Evolutionary conservation across 2,329 filamentous ascomycete species (phyloP).

Genomic region (Botryotinia globosa): DNA sequence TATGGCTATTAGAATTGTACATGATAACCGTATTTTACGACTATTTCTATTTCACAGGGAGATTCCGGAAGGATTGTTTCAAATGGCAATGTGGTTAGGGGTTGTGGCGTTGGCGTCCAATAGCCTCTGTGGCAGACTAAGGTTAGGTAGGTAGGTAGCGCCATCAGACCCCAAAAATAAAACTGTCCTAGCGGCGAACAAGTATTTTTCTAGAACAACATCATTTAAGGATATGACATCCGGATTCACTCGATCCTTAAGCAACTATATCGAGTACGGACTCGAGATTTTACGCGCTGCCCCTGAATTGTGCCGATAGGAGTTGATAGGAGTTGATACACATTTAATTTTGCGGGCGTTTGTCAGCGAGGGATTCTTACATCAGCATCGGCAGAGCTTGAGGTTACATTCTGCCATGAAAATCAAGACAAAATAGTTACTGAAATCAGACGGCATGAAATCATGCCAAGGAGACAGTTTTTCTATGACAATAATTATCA

Average conservation of each 20-base stretch:
- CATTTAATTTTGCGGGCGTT: not conserved
- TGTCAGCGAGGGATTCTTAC: conserved; percentile 3
- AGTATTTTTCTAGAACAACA: not conserved
- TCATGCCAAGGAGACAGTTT: not conserved
- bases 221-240: conserved; percentile 5
- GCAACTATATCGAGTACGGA: not conserved
- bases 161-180: not conserved
- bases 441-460: conserved; percentile 9
- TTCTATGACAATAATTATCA: not conserved
- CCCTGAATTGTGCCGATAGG: not conserved
- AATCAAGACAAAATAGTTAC: not conserved
- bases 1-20: too few relatives aligned
- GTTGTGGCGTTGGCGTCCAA: conserved; percentile 3
- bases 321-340: not conserved
- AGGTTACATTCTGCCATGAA: not conserved
- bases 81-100: not conserved
- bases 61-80: not conserved
- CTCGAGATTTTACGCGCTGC: not conserved
- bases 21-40: too few relatives aligned
- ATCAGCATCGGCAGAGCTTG: not conserved
- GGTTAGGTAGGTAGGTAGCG: not conserved
- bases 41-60: too few relatives aligned
- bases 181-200: not conserved
- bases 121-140: not conserved
- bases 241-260: conserved; percentile 11